Base-by-base conservation (phyloP, 1,284 basidiomycete species). In the Apiotrichum gamsii region DNA sequence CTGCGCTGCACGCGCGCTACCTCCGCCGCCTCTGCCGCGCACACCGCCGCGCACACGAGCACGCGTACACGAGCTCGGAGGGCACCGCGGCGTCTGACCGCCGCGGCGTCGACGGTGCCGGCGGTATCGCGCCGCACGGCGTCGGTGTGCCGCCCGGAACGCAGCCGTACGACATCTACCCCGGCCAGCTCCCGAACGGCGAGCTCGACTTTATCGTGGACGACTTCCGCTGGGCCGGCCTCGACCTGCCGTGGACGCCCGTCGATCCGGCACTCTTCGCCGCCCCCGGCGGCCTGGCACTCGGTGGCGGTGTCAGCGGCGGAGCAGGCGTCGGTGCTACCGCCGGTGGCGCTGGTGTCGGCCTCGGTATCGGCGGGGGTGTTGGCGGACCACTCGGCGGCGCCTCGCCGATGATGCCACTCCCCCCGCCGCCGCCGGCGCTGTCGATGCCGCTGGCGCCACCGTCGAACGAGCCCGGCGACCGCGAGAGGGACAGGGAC, bases 1-100 rank as follows among this genome's bases (percentile, higher is more conserved):
- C 64, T 3, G 53, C 57, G 2, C 51, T 67, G 14, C 64, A 67
- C 43, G 62, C 62, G 5, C 54, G 47, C 39, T 64, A 62, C 39
- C 52, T 67, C 13, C 56, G 62, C 13, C 48, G 61, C 8, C 54
- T 62, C 23, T 45, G 47, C 38, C 58, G 58, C n/a, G 29, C 47
- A 13, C 41, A 39, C 10, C 51, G 19, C 36, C 39, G 44, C 25
- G 11, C 25, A 28, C 25, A 28, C 25, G 24, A 21, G 30, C 30
- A 30, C 10, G 34, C 18, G 24, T 36, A 44, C 31, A 15, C 21
- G 5, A 30, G 31, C 13, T 14, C 28, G 28, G 43, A 45, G n/a
- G 9, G 33, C n/a, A 30, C 30, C 15, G 36, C 16, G 19, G 5
- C 6, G 8, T 28, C 25, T 6, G 25, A 28, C 25, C 25, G 25